Evolutionary conservation across 306 rosid genomes (phyloP).

Genomic region (Prunus dulcis): DNA sequence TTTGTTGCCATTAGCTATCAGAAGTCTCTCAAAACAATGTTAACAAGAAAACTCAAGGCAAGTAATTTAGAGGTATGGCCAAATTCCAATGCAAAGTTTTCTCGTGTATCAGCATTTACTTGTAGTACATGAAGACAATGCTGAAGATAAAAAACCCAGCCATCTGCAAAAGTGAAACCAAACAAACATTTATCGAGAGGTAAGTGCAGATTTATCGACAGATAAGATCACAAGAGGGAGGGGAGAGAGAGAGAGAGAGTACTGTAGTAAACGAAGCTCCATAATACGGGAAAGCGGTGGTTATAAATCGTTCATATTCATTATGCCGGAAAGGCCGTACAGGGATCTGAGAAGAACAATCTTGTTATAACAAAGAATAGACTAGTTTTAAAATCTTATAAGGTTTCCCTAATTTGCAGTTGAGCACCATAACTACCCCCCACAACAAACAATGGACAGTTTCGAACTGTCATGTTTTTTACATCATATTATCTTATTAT

Average conservation of each 20-base stretch:
- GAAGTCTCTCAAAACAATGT: not conserved
- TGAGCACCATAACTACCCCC: not conserved
- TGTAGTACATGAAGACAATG: slow-evolving; percentile 66
- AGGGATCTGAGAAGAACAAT: not conserved
- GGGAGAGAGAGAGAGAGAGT: not conserved
- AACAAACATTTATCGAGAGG: not conserved
- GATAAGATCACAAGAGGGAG: slow-evolving; percentile 19
- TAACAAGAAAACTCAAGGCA: not conserved
- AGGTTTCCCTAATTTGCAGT: not conserved
- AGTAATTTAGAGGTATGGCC: not conserved
- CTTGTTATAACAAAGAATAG: not conserved
- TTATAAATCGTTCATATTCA: not conserved
- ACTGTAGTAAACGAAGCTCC: not conserved
- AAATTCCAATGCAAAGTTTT: not conserved
- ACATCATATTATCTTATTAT: not conserved
- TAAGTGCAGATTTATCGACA: not conserved
- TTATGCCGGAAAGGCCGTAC: not conserved
- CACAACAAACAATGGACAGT: not conserved
- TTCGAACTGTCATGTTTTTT: not conserved
- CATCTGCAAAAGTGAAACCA: slow-evolving; percentile 56
- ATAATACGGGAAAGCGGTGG: not conserved
- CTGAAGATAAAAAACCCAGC: slow-evolving; percentile 71
- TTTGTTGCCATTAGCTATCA: not conserved
- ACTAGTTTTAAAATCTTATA: not conserved
- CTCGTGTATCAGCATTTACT: slow-evolving; percentile 29